Evolutionary conservation across 495 filamentous ascomycete genomes (phyloP).

Genomic region (Lepraria neglecta): DNA sequence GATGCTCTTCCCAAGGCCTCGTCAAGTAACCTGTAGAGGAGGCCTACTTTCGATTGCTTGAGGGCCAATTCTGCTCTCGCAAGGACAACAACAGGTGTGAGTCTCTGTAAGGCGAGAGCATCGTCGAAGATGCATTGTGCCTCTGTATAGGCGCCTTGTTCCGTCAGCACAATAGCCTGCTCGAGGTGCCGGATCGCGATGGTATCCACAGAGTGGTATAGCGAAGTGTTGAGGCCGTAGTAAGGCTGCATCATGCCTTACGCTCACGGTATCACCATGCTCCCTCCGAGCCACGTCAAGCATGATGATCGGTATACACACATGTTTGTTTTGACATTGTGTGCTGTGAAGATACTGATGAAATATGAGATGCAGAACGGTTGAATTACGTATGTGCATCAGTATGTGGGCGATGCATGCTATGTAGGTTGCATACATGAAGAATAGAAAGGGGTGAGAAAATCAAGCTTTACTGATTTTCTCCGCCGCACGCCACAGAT

Average conservation of each 20-base stretch:
- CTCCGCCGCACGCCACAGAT: too few species aligned
- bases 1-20: conserved; percentile 8
- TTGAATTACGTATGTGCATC: too few species aligned
- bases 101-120: background rate
- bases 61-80: conserved; percentile 10
- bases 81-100: conserved; percentile 7
- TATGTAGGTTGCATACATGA: too few species aligned
- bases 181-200: conserved; percentile 7
- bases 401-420: too few species aligned
- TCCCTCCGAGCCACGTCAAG: conserved; percentile 6
- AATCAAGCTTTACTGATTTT: too few species aligned
- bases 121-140: conserved; percentile 11
- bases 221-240: conserved; percentile 7
- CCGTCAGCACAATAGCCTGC: conserved; percentile 2
- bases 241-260: conserved; percentile 10
- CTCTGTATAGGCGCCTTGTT: conserved; percentile 11
- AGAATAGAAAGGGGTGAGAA: too few species aligned
- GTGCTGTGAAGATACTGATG: conserved; percentile 8
- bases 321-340: background rate
- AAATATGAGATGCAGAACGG: too few species aligned
- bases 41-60: conserved; percentile 7
- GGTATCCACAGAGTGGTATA: conserved; percentile 10
- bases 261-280: conserved; percentile 4
- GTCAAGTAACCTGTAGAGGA: conserved; percentile 6
- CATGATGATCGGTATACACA: conserved; percentile 3